Percentiles rank a stretch among this genome's conserved stretches.
phyloP scores from a whole-genome alignment of 768 basidiomycete genomes.

The Sistotremastrum suecicum region DNA sequence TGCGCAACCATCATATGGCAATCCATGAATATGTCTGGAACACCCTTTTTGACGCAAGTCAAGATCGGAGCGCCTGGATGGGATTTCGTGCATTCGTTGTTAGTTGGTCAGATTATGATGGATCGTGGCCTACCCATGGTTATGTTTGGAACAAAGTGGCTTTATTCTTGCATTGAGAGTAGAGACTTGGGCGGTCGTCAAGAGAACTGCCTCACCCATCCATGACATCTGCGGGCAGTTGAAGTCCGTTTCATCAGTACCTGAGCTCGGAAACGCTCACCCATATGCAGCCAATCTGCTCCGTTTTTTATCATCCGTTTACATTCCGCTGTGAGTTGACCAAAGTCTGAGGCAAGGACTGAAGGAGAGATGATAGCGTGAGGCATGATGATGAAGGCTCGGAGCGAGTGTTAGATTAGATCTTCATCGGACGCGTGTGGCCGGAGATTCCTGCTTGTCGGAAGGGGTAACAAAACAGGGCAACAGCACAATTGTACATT shows the following conservation, averaged over 20 bases:
- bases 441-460: no score
- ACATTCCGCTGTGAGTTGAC: slow-evolving; percentile 89
- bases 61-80: slow-evolving; percentile 72
- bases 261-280: slow-evolving; percentile 24
- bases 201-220: slow-evolving; percentile 53
- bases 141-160: slow-evolving; percentile 98
- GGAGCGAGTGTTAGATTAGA: no score
- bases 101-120: neutral
- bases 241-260: neutral
- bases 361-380: slow-evolving; percentile 92
- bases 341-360: slow-evolving; percentile 94
- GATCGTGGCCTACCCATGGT: slow-evolving; percentile 62
- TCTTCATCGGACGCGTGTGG: no score
- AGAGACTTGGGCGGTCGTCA: slow-evolving; percentile 1
- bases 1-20: slow-evolving; percentile 99
- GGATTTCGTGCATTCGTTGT: neutral
- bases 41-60: slow-evolving; percentile 66
- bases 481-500: no score
- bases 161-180: slow-evolving; percentile 16
- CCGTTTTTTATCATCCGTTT: slow-evolving; percentile 91
- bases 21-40: slow-evolving; percentile 98
- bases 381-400: slow-evolving; percentile 37
- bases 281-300: slow-evolving; percentile 98
- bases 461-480: no score
- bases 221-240: slow-evolving; percentile 66